Evolutionary conservation across 352 stramenopile genomes (phyloP).

Genomic region (Phytophthora multivora): DNA sequence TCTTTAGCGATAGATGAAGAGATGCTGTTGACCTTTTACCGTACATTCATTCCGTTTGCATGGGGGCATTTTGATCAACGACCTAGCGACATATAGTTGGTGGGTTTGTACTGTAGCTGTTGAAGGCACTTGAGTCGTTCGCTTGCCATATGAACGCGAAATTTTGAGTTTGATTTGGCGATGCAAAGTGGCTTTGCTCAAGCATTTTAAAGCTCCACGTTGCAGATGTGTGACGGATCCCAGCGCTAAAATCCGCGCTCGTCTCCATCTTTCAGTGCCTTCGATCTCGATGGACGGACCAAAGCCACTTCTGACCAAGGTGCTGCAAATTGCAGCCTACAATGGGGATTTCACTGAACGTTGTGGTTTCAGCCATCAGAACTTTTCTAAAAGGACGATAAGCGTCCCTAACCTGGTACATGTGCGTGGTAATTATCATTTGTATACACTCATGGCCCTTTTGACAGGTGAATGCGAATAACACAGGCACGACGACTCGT

Average conservation of each 20-base stretch:
- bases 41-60: too few relatives aligned
- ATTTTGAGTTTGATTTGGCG: conserved; percentile 2
- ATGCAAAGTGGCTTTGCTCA: conserved; percentile 25
- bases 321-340: not conserved
- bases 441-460: not conserved
- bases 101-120: too few relatives aligned
- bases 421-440: not conserved
- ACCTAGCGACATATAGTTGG: too few relatives aligned
- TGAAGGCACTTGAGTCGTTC: too few relatives aligned
- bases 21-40: too few relatives aligned
- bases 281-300: conserved; percentile 20
- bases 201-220: conserved; percentile 9
- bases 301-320: conserved; percentile 22
- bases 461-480: not conserved
- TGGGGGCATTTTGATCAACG: too few relatives aligned
- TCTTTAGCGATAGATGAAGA: too few relatives aligned
- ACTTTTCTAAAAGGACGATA: not conserved
- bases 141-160: not conserved
- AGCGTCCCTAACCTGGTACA: not conserved
- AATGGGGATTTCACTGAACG: too few relatives aligned
- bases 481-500: conserved; percentile 8
- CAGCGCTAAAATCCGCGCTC: conserved; percentile 4
- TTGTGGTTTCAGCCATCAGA: too few relatives aligned
- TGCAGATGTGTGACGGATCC: conserved; percentile 20
- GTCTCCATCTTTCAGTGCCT: conserved; percentile 6